Conservation (phyloP, 805 yeast genomes). For the Zygosaccharomyces rouxii region DNA sequence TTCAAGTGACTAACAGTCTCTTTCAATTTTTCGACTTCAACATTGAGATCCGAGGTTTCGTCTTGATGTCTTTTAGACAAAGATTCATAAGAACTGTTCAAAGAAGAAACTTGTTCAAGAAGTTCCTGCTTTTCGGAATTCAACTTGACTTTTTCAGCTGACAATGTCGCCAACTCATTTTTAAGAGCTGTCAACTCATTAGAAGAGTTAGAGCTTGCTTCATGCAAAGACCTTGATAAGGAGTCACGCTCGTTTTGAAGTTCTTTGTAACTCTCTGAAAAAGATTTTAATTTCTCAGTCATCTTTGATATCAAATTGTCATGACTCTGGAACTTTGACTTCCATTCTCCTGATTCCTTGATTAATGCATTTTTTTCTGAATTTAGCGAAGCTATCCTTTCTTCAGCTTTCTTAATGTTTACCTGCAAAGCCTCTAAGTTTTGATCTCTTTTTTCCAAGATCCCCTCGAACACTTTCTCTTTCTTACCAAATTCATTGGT, state of each 20-base stretch:
- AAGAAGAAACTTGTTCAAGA: background rate
- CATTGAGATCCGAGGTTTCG: constrained; percentile 16
- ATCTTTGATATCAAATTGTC: constrained; percentile 39
- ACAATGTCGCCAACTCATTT: constrained; percentile 6
- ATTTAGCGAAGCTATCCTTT: background rate
- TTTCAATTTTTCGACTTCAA: constrained; percentile 3
- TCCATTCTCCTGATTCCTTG: constrained; percentile 26
- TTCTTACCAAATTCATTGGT: constrained; percentile 26
- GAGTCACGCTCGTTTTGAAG: constrained; percentile 24
- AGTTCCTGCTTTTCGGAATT: constrained; percentile 10
- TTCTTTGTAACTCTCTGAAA: constrained; percentile 37
- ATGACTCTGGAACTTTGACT: constrained; percentile 29
- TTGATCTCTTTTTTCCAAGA: constrained; percentile 18
- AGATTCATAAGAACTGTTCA: background rate
- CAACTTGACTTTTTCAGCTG: constrained; percentile 11
- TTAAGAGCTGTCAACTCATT: constrained; percentile 12
- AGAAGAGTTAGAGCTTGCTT: constrained; percentile 7
- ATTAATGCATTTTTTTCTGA: constrained; percentile 25
- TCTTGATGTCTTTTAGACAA: constrained; percentile 9
- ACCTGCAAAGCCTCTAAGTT: constrained; percentile 3
- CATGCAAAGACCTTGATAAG: constrained; percentile 16
- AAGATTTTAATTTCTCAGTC: constrained; percentile 42
- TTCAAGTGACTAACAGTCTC: constrained; percentile 25
- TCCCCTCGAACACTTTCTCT: constrained; percentile 17
- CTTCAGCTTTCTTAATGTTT: constrained; percentile 2